Base-by-base conservation (phyloP, 2,329 filamentous ascomycete genomes). In the Penicillium sp. region DNA sequence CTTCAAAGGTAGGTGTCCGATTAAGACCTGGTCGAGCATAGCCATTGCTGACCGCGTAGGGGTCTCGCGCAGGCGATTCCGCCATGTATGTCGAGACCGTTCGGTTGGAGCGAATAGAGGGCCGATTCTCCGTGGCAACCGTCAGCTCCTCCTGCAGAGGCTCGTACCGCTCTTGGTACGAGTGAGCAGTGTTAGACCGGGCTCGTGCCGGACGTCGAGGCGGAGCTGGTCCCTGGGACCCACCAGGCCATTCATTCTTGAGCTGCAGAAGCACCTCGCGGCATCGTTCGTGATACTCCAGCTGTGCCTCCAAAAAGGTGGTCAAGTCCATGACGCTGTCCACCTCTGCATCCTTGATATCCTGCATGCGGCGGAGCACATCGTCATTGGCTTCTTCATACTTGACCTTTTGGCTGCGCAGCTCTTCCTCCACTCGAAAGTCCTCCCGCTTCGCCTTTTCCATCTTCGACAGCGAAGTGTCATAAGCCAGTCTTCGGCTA, bases 311-410 rank as follows among this genome's bases (percentile, higher is more conserved):
- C 54, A 98, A 80, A 74, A 98, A 96, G 17, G 86, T 81, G 3
- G 87, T 88, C 58, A 98, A 81, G 71, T 96, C 92, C 50, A 85
- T 83, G 43, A 96, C 86, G 70, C 88, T 92, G 64, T 98, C 94
- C 45, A 82, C 83, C 76, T 98, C 94, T 22, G 91, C 86, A 70
- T 97, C 93, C 79, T 95, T 94, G 79, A 98, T 96, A 72, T 98
- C 94, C 77, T 96, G 87, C 95, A 98, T 98, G 57, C 94, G 86
- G 60, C 94, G 87, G 68, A 89, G 85, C 56, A 98, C 93, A 70
- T 98, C 94, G 72, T 98, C 94, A 72, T 86, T 95, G 15, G 91
- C 89, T 79, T 98, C 95, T 73, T 98, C 95, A 72, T 96, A 98
- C 78, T 98, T 98, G 69, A 91, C 90, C 76, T 96, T 96, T 75